Percentiles rank a stretch among this genome's conserved stretches.
Conservation (phyloP, 805 yeast genomes). For the Kluyveromyces lactis region DNA sequence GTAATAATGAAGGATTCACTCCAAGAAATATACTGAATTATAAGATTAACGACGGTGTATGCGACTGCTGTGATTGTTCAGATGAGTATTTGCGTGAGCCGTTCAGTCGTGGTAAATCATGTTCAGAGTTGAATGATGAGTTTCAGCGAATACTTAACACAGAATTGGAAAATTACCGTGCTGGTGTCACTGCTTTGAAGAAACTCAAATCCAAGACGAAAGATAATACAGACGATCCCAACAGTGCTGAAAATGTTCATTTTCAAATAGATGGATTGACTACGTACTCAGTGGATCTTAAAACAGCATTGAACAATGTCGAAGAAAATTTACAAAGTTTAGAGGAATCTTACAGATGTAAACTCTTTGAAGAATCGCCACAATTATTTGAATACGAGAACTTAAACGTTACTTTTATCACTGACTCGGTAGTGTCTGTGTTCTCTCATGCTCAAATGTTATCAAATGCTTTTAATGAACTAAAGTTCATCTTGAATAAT, state of each 20-base stretch:
- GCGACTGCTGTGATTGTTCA: constrained; percentile 97
- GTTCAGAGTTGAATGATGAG: constrained; percentile 18
- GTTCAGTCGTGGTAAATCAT: constrained; percentile 6
- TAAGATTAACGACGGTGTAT: constrained; percentile 79
- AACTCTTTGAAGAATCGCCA: constrained; percentile 17
- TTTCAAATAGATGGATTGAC: neutral
- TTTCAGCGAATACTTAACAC: constrained; percentile 19
- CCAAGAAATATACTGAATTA: constrained; percentile 55
- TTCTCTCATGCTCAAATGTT: constrained; percentile 14
- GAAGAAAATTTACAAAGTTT: constrained; percentile 17
- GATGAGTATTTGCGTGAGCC: constrained; percentile 50
- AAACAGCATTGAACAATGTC: neutral
- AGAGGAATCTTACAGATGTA: constrained; percentile 12
- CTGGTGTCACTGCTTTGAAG: constrained; percentile 37
- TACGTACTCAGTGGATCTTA: neutral
- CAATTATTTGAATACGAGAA: constrained; percentile 17
- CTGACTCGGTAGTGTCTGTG: constrained; percentile 8
- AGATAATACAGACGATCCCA: constrained; percentile 8
- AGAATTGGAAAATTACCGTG: constrained; percentile 52
- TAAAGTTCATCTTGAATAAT: constrained; percentile 33
- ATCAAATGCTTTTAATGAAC: constrained; percentile 16
- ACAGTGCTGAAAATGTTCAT: neutral
- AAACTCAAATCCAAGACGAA: constrained; percentile 9
- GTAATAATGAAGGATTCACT: constrained; percentile 65
- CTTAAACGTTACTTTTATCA: constrained; percentile 10